Percentiles rank a stretch among this genome's conserved stretches.
These are phyloP conservation scores for Lachnellula willkommii DNA, from an alignment of 2,329 filamentous ascomycete species.

Conservation along the genomic window DNA sequence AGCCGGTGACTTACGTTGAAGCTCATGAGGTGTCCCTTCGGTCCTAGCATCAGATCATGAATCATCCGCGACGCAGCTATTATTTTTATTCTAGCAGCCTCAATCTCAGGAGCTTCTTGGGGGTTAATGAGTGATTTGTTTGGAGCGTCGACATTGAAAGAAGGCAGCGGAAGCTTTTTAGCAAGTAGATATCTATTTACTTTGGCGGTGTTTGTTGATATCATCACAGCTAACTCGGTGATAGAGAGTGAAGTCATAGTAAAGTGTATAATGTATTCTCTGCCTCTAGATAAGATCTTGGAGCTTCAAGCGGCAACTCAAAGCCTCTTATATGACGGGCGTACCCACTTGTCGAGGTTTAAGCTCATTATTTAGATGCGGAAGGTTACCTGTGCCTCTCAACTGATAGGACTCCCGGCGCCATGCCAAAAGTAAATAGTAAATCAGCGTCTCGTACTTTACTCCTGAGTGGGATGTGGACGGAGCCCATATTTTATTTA, in stretches of 20 bases:
- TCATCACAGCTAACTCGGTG: background rate
- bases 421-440: too few species aligned
- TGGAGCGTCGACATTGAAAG: conserved; percentile 1
- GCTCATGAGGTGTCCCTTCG: conserved; percentile 3
- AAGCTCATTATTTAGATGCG: too few species aligned
- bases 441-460: too few species aligned
- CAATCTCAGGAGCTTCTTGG: background rate
- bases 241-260: background rate
- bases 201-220: background rate
- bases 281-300: too few species aligned
- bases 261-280: too few species aligned
- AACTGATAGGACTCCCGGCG: too few species aligned
- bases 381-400: too few species aligned
- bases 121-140: background rate
- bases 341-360: too few species aligned
- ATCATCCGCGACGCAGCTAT: conserved; percentile 1
- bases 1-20: background rate
- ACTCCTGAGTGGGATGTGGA: too few species aligned
- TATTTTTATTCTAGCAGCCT: background rate
- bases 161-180: background rate
- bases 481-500: too few species aligned
- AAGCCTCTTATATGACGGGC: too few species aligned
- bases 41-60: conserved; percentile 1
- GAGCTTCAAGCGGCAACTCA: too few species aligned
- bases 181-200: background rate